Percentiles rank a stretch among this genome's conserved stretches.
Conservation (phyloP, 176 grass and related monocot species). For the Musa troglodytarum region DNA sequence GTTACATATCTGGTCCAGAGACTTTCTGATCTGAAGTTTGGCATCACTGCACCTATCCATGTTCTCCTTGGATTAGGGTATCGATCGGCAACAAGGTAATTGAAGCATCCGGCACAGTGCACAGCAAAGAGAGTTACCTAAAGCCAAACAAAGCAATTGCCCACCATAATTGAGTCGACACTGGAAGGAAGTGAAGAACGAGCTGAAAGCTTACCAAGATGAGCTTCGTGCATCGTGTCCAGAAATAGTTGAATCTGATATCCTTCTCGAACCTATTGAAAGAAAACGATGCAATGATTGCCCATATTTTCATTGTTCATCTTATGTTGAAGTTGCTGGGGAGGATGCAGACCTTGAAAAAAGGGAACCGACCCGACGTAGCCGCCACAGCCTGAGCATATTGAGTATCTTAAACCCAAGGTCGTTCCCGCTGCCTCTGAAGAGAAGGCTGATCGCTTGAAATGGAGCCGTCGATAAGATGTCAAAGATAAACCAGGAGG, state of each 20-base stretch:
- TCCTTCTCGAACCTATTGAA: slow-evolving; percentile 80
- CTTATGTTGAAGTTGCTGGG: slow-evolving; percentile 14
- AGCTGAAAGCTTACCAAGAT: slow-evolving; percentile 48
- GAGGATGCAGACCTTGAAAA: slow-evolving; percentile 61
- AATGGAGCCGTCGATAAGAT: slow-evolving; percentile 7
- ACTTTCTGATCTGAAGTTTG: slow-evolving; percentile 59
- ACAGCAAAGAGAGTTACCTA: slow-evolving; percentile 82
- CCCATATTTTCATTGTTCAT: slow-evolving; percentile 24
- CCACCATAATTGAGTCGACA: background rate
- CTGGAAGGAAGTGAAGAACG: slow-evolving; percentile 12
- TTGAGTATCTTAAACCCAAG: slow-evolving; percentile 7
- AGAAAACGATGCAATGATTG: slow-evolving; percentile 13
- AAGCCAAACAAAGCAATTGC: background rate
- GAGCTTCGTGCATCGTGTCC: slow-evolving; percentile 79
- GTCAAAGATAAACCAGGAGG: slow-evolving; percentile 11
- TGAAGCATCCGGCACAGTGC: slow-evolving; percentile 83
- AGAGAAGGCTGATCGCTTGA: slow-evolving; percentile 5
- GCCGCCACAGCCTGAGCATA: slow-evolving; percentile 13
- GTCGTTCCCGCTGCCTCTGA: background rate
- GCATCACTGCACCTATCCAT: slow-evolving; percentile 71
- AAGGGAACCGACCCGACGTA: slow-evolving; percentile 29
- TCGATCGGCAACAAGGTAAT: slow-evolving; percentile 82
- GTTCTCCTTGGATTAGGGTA: slow-evolving; percentile 58
- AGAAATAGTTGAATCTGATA: slow-evolving; percentile 76
- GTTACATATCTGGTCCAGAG: slow-evolving; percentile 77